These are phyloP conservation scores for Thinopyrum obtusiflorum DNA, from an alignment of 202 grass and related monocot genomes.

Conservation along the genomic window DNA sequence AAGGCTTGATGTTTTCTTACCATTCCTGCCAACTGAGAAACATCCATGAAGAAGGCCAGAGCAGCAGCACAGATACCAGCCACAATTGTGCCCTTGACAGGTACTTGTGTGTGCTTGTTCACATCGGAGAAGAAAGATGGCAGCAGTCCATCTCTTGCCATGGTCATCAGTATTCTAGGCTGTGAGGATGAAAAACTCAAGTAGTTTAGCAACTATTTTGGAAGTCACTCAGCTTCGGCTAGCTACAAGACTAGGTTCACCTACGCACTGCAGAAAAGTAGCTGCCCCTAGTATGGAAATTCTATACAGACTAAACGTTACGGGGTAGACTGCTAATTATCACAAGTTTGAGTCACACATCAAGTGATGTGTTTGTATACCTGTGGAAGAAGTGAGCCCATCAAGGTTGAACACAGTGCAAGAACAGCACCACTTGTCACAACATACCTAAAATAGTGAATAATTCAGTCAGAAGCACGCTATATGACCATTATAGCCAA, in stretches of 20 bases:
- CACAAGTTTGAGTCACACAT: constrained; percentile 11
- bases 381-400: constrained; percentile 99
- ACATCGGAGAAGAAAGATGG: constrained; percentile 92
- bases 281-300: background rate
- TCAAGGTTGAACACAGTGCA: constrained; percentile 93
- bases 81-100: constrained; percentile 86
- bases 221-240: background rate
- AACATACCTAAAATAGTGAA: constrained; percentile 68
- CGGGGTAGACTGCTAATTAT: background rate
- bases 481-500: constrained; percentile 1
- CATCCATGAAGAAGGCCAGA: constrained; percentile 90
- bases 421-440: constrained; percentile 91
- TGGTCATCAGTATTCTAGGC: constrained; percentile 99
- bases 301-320: constrained; percentile 1
- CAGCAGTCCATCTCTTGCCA: constrained; percentile 93
- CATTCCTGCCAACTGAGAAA: constrained; percentile 98
- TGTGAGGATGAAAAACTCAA: constrained; percentile 29
- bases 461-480: background rate
- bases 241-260: constrained; percentile 6
- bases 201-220: constrained; percentile 4
- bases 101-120: constrained; percentile 80
- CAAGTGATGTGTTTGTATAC: constrained; percentile 36
- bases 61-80: constrained; percentile 69
- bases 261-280: background rate
- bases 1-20: constrained; percentile 45